Base-by-base conservation (phyloP, 495 filamentous ascomycete species). In the Polyplosphaeria fusca region DNA sequence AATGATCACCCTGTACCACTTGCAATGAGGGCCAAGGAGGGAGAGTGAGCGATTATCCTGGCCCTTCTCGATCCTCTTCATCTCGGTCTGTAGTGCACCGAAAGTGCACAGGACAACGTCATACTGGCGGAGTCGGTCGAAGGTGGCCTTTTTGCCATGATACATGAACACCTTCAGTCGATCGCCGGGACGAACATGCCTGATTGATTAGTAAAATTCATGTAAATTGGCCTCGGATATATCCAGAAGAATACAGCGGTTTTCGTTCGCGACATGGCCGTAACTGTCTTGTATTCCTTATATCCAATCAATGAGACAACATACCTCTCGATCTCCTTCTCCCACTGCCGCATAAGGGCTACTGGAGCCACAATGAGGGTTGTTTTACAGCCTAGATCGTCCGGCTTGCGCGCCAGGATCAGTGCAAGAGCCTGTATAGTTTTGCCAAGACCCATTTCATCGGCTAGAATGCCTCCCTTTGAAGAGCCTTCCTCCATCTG, bases 401-500 rank as follows among this genome's bases (percentile, higher is more conserved):
- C 63, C 0, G 89, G 85, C 13, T 79, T 83, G 23, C 83, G 77
- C n/a, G 83, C 79, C 1, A 92, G 77, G 58, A 98, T 87, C 27
- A 98, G 78, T 1, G 93, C 84, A 20, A 98, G 76, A 14, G 89
- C 83, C 59, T 91, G 87, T 43, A 98, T 86, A 1, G 93, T 98
- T 74, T 98, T 98, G 19, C 93, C 93, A 9, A 98, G 77, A 11
- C 93, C 93, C 93, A 98, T 98, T 46, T 91, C 89, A 66, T 95
- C 89, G 4, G 88, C 90, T 42, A 94, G 47, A 35, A 4, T 11
- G 16, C 27, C n/a, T 38, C 91, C 91, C 61, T 86, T 89, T 54
- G 86, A 87, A 2, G 73, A 77, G 13, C 85, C 82, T 43, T 86
- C 81, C 69, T 96, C 91, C 78, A 87, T 89, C 5, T 81, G 76